Conservation (phyloP, 1,284 basidiomycete genomes). For the Retiboletus fuscus region DNA sequence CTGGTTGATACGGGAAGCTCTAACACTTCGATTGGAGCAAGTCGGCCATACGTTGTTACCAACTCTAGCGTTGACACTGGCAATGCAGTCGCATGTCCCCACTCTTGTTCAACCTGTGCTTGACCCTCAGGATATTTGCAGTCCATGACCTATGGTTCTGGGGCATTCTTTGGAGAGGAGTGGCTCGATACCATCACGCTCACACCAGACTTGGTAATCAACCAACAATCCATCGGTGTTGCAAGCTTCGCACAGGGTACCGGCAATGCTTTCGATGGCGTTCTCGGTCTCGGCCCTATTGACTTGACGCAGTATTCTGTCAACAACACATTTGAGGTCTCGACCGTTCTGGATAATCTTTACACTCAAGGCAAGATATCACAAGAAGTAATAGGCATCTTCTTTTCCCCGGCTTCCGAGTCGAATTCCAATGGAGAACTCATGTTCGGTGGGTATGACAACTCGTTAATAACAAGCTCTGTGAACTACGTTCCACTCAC, state of each 20-base stretch:
- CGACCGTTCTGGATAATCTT: slow-evolving; percentile 59
- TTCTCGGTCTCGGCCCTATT: slow-evolving; percentile 67
- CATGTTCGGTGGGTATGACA: slow-evolving; percentile 61
- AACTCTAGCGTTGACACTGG: slow-evolving; percentile 60
- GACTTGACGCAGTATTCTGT: slow-evolving; percentile 60
- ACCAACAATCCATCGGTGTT: slow-evolving; percentile 65
- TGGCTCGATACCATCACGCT: slow-evolving; percentile 64
- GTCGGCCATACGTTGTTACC: slow-evolving; percentile 53
- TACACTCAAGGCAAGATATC: slow-evolving; percentile 57
- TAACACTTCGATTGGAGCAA: slow-evolving; percentile 55
- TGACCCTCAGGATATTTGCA: slow-evolving; percentile 6
- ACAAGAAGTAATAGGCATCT: slow-evolving; percentile 62
- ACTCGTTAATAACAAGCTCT: slow-evolving; percentile 56
- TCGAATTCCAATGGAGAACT: slow-evolving; percentile 56
- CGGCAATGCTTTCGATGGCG: slow-evolving; percentile 59
- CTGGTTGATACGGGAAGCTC: slow-evolving; percentile 51
- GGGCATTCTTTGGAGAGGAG: slow-evolving; percentile 63
- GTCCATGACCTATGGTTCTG: slow-evolving; percentile 64
- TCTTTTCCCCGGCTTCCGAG: slow-evolving; percentile 56
- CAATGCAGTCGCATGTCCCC: slow-evolving; percentile 50
- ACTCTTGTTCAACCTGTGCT: background rate
- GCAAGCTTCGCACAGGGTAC: slow-evolving; percentile 49
- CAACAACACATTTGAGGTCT: slow-evolving; percentile 42
- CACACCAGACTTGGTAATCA: slow-evolving; percentile 55
- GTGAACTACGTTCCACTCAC: slow-evolving; percentile 65